Conservation (phyloP, 257 asterid species). For the Petunia axillaris region DNA sequence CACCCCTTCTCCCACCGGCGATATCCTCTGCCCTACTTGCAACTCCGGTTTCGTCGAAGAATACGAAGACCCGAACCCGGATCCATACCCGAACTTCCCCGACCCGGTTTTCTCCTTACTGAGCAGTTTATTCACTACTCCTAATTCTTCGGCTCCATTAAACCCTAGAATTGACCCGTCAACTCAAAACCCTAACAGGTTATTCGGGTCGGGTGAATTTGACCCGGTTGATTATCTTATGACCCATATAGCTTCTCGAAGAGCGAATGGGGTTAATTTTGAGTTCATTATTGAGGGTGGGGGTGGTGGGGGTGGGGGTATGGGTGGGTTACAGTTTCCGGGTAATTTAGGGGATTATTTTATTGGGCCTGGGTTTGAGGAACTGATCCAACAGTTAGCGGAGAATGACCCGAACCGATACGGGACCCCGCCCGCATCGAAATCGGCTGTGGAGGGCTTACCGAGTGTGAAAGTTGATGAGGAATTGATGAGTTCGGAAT, state of each 20-base stretch:
- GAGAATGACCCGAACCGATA: conserved; percentile 80
- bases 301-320: conserved; percentile 22
- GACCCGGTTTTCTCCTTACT: conserved; percentile 47
- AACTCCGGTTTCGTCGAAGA: conserved; percentile 71
- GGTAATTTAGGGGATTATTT: conserved; percentile 70
- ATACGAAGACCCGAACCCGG: conserved; percentile 50
- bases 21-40: conserved; percentile 70
- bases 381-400: conserved; percentile 71
- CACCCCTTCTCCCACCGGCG: conserved; percentile 50
- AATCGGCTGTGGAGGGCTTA: conserved; percentile 54
- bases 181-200: background rate
- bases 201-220: conserved; percentile 43
- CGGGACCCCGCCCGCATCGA: conserved; percentile 80
- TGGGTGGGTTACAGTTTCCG: conserved; percentile 37
- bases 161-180: conserved; percentile 29
- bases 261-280: conserved; percentile 60
- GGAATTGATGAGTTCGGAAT: conserved; percentile 56
- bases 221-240: conserved; percentile 52
- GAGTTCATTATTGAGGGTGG: conserved; percentile 55
- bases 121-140: conserved; percentile 39
- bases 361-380: conserved; percentile 71
- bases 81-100: conserved; percentile 31
- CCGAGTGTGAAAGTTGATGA: conserved; percentile 50
- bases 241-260: conserved; percentile 49
- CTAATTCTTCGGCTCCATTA: conserved; percentile 24